Evolutionary conservation across 2,329 filamentous ascomycete species (phyloP), one percentile per base, ranked within the genome.

Genomic region (Paecilomyces variotii): DNA sequence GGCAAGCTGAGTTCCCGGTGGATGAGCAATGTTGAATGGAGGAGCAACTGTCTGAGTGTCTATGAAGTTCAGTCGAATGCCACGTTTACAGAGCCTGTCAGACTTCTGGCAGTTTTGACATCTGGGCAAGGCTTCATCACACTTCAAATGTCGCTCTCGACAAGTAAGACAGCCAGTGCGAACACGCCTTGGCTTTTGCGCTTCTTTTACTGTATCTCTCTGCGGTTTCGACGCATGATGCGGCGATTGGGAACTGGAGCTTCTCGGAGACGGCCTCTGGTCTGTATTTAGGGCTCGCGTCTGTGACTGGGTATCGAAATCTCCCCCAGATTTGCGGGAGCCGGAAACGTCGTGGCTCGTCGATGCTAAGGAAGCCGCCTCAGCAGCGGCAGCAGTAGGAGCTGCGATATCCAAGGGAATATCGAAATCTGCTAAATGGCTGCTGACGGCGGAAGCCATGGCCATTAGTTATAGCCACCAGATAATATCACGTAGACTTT

Each of bases 141-240:
- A 96, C 74, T 96, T 96, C 56, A 96, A 79, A 78, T 96, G 92
- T 53, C 91, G 81, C 72, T 96, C 89, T 65, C 92, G 83, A 74
- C 92, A 97, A 2, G 92, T 97, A 64, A 96, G 77, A 72, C 92
- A 97, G 39, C 92, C 92, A 2, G 92, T 97, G 53, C 93, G 86
- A 19, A 95, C 91, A 63, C 92, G 82, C 75, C 88, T 93, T n/a
- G 90, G 86, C 72, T 92, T 93, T 30, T 64, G 51, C 0, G 51
- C 32, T 14, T 61, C 58, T 25, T 52, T 56, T 59, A 58, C 60
- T 58, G 32, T 59, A 54, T 54, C 49, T 58, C 51, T 63, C 54
- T 57, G 66, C 62, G 58, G 60, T 59, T 59, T 60, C 59, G 14
- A 61, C 62, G n/a, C 58, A 63, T 19, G 57, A 57, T n/a, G 50